A percentile compares a stretch with the other conserved stretches of the same genome.
phyloP scores from a whole-genome alignment of 176 grass and related monocot genomes.

The Carex myosuroides region DNA sequence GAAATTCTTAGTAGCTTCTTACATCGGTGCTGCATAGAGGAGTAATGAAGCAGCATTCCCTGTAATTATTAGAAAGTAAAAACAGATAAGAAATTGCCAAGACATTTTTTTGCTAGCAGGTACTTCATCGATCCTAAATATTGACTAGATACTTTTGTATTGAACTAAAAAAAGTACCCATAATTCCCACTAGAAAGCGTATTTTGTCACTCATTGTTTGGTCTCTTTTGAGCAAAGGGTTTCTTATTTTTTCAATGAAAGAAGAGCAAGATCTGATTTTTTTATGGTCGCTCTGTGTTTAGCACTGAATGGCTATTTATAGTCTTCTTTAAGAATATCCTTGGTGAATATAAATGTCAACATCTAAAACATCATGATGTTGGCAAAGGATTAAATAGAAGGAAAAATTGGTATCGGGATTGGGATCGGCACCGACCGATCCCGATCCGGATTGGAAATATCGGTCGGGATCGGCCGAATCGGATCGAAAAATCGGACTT shows the following conservation, averaged over 20 bases:
- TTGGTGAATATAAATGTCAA: neutral
- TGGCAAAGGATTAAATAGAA: neutral
- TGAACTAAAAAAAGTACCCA: slow-evolving; percentile 31
- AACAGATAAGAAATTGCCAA: neutral
- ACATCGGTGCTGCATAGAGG: slow-evolving; percentile 65
- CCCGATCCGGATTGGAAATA: too few relatives aligned
- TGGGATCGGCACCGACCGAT: too few relatives aligned
- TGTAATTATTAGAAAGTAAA: slow-evolving; percentile 27
- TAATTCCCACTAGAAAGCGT: slow-evolving; percentile 39
- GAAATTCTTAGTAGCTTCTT: slow-evolving; percentile 6
- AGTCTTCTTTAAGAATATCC: neutral
- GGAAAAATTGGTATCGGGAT: too few relatives aligned
- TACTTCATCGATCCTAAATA: neutral
- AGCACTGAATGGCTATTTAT: neutral
- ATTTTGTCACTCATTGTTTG: slow-evolving; percentile 9
- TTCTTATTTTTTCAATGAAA: neutral
- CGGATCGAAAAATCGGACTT: too few relatives aligned
- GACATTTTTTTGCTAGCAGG: neutral
- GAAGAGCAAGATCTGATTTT: neutral
- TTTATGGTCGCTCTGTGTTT: neutral
- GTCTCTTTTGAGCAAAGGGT: neutral
- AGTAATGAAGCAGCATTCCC: slow-evolving; percentile 46
- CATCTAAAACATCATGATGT: neutral
- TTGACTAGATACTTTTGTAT: neutral
- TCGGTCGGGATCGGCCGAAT: too few relatives aligned